A percentile compares a stretch with the other conserved stretches of the same genome.
Evolutionary conservation across 2,329 filamentous ascomycete genomes (phyloP).

Genomic region (Mycosphaerella arachidis): DNA sequence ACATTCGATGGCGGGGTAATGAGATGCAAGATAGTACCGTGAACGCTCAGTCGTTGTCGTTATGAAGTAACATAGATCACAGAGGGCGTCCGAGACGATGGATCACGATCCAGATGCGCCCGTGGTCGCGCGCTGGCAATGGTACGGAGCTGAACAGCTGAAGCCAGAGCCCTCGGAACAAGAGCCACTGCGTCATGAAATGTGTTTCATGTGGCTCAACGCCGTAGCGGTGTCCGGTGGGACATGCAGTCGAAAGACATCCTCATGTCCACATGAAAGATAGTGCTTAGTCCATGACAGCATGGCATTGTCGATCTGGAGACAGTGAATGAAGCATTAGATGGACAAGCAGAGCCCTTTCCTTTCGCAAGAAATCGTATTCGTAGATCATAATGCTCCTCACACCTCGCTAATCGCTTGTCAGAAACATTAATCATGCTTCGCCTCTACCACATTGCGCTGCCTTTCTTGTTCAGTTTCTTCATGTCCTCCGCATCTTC

Average conservation of each 20-base stretch:
- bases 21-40: not conserved
- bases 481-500: constrained; percentile 24
- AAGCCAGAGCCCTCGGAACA: not conserved
- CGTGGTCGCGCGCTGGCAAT: not conserved
- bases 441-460: constrained; percentile 39
- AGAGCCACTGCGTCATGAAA: not conserved
- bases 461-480: constrained; percentile 42
- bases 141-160: not conserved
- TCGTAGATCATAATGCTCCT: not conserved
- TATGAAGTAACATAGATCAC: not conserved
- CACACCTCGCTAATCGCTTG: not conserved
- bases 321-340: not conserved
- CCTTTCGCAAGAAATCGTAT: not conserved
- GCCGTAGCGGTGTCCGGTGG: not conserved
- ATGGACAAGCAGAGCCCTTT: not conserved
- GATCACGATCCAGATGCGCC: not conserved
- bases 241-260: not conserved
- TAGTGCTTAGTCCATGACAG: not conserved
- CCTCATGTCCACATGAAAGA: not conserved
- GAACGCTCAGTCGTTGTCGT: not conserved
- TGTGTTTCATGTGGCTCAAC: not conserved
- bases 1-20: constrained; percentile 1
- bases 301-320: not conserved
- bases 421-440: not conserved
- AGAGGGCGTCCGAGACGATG: not conserved